A percentile compares a stretch with the other conserved stretches of the same genome.
Conservation (phyloP, 192 early-diverging fungal genomes). For the Mycoemilia scoparia region DNA sequence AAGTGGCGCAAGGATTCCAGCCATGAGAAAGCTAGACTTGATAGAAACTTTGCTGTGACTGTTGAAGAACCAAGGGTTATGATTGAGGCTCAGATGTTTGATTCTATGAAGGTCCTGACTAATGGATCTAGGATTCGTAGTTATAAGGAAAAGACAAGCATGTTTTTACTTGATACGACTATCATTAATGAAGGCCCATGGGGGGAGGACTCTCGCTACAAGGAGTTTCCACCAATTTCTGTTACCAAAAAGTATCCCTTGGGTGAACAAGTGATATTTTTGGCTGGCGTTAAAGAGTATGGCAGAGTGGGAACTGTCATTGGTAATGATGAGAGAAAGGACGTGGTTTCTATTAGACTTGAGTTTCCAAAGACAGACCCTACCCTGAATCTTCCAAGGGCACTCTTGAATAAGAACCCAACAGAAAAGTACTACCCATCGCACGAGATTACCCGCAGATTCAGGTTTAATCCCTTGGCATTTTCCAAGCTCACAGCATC, state of each 20-base stretch:
- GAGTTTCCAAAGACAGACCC: too few relatives aligned
- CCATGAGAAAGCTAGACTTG: constrained; percentile 38
- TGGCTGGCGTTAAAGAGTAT: constrained; percentile 53
- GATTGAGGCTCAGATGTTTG: constrained; percentile 37
- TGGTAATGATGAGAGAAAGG: constrained; percentile 25
- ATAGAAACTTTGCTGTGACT: constrained; percentile 52
- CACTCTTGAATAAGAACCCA: too few relatives aligned
- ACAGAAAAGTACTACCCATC: too few relatives aligned
- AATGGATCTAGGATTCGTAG: constrained; percentile 62
- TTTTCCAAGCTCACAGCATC: neutral
- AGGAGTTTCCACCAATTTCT: constrained; percentile 48
- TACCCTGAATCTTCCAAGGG: too few relatives aligned
- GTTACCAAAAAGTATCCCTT: constrained; percentile 56
- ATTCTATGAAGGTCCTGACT: constrained; percentile 40
- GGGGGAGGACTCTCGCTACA: constrained; percentile 50
- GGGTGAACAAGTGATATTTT: constrained; percentile 55
- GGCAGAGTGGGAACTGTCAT: constrained; percentile 52
- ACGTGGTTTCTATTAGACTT: neutral
- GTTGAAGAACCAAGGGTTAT: constrained; percentile 47
- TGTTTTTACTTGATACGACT: constrained; percentile 38
- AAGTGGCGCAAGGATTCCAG: constrained; percentile 33
- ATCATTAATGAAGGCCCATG: constrained; percentile 33
- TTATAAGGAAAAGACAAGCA: constrained; percentile 29
- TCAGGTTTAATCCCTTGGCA: too few relatives aligned
- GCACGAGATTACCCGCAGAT: too few relatives aligned